These are phyloP conservation scores for Amoebophrya sp. DNA, from an alignment of 169 alveolate genomes.

Conservation along the genomic window DNA sequence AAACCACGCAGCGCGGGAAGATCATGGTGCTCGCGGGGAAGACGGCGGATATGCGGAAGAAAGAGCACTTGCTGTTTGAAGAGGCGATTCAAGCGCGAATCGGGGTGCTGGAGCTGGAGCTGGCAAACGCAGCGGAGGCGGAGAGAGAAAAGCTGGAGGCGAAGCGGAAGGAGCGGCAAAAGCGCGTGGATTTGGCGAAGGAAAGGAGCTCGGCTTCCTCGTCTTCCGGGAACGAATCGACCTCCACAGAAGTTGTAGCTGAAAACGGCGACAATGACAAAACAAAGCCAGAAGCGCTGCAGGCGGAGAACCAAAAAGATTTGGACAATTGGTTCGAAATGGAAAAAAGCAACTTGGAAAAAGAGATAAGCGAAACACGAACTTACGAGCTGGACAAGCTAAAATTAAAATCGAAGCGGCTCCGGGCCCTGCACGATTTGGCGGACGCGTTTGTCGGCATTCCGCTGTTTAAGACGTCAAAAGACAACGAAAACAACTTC, in stretches of 20 bases:
- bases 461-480: too few species aligned
- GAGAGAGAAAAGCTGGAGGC: background rate
- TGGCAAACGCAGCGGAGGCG: background rate
- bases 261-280: too few species aligned
- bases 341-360: background rate
- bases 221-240: too few species aligned
- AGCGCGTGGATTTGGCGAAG: background rate
- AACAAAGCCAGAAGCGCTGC: too few species aligned
- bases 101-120: background rate
- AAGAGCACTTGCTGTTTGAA: background rate
- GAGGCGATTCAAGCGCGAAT: background rate
- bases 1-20: background rate
- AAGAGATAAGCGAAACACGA: background rate
- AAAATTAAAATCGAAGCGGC: too few species aligned
- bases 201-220: background rate
- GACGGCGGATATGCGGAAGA: background rate
- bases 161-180: background rate
- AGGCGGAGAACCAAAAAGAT: too few species aligned
- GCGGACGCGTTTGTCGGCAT: conserved; percentile 14
- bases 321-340: background rate
- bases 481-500: too few species aligned
- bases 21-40: background rate
- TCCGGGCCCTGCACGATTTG: background rate
- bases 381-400: background rate
- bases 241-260: too few species aligned